Evolutionary conservation across 176 grass and related monocot genomes (phyloP), one percentile per base, ranked within the genome.

Genomic region (Areca catechu): DNA sequence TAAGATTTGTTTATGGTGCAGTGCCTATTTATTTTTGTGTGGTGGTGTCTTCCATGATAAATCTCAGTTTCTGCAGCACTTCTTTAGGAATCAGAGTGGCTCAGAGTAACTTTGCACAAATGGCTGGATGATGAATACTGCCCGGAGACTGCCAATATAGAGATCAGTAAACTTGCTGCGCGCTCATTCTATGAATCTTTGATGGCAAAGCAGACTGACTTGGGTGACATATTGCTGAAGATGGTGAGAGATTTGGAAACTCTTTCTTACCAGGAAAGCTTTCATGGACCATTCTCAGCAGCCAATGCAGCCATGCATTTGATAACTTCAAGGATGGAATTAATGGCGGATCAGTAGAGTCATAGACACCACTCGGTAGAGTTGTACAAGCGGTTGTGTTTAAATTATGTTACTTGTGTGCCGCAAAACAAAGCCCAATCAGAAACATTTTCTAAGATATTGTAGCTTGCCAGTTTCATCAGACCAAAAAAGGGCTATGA

Each of bases 51-150:
- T 37, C 2, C 15, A 30, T 12, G 18, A 43, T n/a, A 16, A 51
- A 28, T 47, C 18, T 57, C 24, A 50, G 0, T 7, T 54, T 70
- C 6, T 63, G 19, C 20, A 30, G 51, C 7, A 19, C 22, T 69
- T 16, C 22, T 71, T 4, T 73, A 96, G 86, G 91, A 96, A 83
- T 87, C 91, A 0, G 86, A 96, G 55, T 96, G 86, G 91, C 61
- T 90, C 53, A 90, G 77, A 77, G 80, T 69, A 74, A 76, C 77
- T 0, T 70, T 96, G 16, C 91, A 87, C 83, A 82, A 72, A 60
- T 96, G 91, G 91, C 74, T 96, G 16, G 86, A 96, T 0, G 83
- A 90, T 0, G 86, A 90, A 61, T 96, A 88, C 59, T 96, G 86
- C 71, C 91, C 91, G 0, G 91, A 96, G 69, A 60, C 86, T 0